Base-by-base conservation (phyloP, 805 yeast species). In the Kazachstania bromeliacearum region DNA sequence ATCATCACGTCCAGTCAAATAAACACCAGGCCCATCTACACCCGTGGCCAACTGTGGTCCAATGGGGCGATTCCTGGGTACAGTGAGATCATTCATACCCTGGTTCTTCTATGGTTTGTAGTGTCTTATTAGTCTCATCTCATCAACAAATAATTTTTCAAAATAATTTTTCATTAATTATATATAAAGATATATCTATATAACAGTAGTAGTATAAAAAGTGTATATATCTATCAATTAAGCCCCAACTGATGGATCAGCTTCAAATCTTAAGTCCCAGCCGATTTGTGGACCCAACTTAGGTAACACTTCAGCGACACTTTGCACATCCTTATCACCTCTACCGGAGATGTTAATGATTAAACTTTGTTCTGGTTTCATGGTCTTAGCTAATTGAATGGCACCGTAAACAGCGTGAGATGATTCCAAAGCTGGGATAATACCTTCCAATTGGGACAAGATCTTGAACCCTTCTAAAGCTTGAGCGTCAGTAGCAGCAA, bases 291-390 rank as follows among this genome's bases (percentile, higher is more conserved):
- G 94, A 29, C 99, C 99, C 38, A 85, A 67, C 45, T 66, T 73
- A 32, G 98, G 98, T 57, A 92, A 71, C 36, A 79, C 76, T 62
- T 92, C 96, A 32, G 98, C 98, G 37, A 92, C 96, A 59, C 88
- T 84, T 64, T 87, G 96, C 27, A 92, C 98, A 61, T 92, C 98
- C 68, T 92, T 92, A 61, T 92, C 98, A 66, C 98, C 99, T 71
- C 99, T 84, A 53, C 99, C 99, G 35, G 96, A 85, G 39, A 92
- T 73, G 59, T 87, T 87, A 55, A 92, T 81, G 42, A 92, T 79
- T 40, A 92, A 67, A 56, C 85, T 77, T 64, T 87, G 72, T 47
- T 82, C 95, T 46, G 77, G 71, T 17, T 71, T 57, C 80, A 92
- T 70, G 13, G 77, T 79, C 67, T 85, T 77, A 21, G 99, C 98